phyloP scores from a whole-genome alignment of 202 grass and related monocot species.

The Schoenoplectus triqueter region DNA sequence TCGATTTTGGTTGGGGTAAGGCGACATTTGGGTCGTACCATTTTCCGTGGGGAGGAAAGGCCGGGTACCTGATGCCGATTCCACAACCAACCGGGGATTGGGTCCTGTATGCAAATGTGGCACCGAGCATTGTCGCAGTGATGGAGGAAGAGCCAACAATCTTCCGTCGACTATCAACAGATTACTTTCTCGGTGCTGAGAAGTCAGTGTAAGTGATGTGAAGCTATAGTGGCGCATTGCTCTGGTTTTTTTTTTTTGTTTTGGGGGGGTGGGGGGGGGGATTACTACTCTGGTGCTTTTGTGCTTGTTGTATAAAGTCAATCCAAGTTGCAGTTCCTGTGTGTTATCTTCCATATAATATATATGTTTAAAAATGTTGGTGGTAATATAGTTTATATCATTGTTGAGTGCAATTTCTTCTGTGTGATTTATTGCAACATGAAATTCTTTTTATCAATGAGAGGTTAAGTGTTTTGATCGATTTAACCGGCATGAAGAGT shows the following conservation, averaged over 20 bases:
- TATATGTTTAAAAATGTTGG: not conserved
- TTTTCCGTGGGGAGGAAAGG: conserved; percentile 69
- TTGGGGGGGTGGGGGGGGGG: not conserved
- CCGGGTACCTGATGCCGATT: conserved; percentile 89
- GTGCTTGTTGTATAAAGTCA: conserved; percentile 2
- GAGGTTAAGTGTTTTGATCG: not conserved
- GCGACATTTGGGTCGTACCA: conserved; percentile 82
- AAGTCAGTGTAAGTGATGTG: not conserved
- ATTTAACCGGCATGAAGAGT: not conserved
- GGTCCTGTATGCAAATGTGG: conserved; percentile 62
- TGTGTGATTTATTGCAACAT: not conserved
- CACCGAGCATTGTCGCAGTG: conserved; percentile 47
- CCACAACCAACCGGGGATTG: conserved; percentile 65
- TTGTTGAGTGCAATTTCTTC: not conserved
- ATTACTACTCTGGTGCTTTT: not conserved
- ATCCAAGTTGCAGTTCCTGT: not conserved
- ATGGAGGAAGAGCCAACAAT: conserved; percentile 63
- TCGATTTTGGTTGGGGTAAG: conserved; percentile 71
- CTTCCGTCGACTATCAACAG: conserved; percentile 43
- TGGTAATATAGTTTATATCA: not conserved
- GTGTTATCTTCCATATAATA: not conserved
- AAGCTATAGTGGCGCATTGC: not conserved
- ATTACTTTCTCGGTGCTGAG: conserved; percentile 47
- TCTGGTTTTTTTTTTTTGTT: not conserved
- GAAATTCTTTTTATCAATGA: conserved; percentile 7